Conservation (phyloP, 2,329 filamentous ascomycete genomes). For the Fusarium sp. region DNA sequence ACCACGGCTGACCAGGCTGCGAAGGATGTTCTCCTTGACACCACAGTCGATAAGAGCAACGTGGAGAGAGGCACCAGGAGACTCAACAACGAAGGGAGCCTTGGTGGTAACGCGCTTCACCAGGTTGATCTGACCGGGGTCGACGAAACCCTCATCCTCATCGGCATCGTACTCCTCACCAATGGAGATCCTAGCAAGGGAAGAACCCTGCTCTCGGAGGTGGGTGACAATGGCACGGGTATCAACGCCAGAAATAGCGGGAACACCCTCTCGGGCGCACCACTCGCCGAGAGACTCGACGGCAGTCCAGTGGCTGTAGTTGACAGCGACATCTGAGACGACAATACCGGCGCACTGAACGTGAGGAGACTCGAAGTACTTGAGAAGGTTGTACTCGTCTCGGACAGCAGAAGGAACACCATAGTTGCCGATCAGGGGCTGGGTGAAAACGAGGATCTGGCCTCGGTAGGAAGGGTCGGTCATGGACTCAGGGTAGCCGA, state of each 20-base stretch:
- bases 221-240: constrained; percentile 97
- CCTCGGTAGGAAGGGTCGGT: constrained; percentile 90
- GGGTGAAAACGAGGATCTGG: constrained; percentile 98
- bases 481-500: constrained; percentile 97
- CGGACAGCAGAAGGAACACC: constrained; percentile 90
- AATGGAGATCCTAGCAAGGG: constrained; percentile 92
- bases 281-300: constrained; percentile 94
- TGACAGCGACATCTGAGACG: constrained; percentile 91
- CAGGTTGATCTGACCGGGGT: constrained; percentile 96
- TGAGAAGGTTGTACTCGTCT: constrained; percentile 90
- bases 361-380: constrained; percentile 98
- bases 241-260: constrained; percentile 96
- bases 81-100: constrained; percentile 94
- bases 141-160: constrained; percentile 95
- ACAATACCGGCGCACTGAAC: constrained; percentile 97
- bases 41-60: constrained; percentile 97
- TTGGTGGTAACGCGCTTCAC: constrained; percentile 98
- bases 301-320: constrained; percentile 99
- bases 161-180: constrained; percentile 99
- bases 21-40: constrained; percentile 99
- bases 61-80: constrained; percentile 86
- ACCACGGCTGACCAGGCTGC: constrained; percentile 91
- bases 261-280: constrained; percentile 96
- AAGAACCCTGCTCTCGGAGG: constrained; percentile 96
- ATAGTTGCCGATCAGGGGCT: constrained; percentile 98